Percentiles rank a stretch among this genome's conserved stretches.
Evolutionary conservation across 2,329 filamentous ascomycete genomes (phyloP).

Genomic region (Monosporascus sp.): DNA sequence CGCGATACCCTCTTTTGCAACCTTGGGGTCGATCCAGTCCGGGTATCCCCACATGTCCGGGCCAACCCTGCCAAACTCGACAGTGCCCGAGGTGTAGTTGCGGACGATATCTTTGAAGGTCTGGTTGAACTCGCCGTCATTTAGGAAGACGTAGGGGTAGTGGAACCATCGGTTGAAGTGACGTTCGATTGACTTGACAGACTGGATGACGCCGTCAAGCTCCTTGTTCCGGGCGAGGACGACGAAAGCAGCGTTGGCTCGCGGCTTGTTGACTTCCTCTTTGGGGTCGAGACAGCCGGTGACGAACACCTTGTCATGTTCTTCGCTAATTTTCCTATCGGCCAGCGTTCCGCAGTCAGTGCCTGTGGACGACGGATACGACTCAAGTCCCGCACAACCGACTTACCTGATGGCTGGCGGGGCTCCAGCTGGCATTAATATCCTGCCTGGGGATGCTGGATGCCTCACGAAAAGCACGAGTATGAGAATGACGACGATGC

Average conservation of each 20-base stretch:
- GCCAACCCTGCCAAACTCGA: slow-evolving; percentile 93
- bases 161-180: slow-evolving; percentile 99
- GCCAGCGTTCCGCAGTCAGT: not conserved
- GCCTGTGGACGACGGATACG: no score
- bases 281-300: slow-evolving; percentile 75
- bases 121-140: slow-evolving; percentile 94
- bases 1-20: slow-evolving; percentile 90
- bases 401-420: slow-evolving; percentile 84
- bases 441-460: slow-evolving; percentile 73
- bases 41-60: slow-evolving; percentile 92
- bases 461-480: slow-evolving; percentile 84
- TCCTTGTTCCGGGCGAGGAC: slow-evolving; percentile 95
- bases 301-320: slow-evolving; percentile 94
- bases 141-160: slow-evolving; percentile 97
- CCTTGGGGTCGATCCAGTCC: slow-evolving; percentile 90
- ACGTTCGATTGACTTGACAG: slow-evolving; percentile 93
- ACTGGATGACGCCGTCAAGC: slow-evolving; percentile 90
- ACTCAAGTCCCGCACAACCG: not conserved
- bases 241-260: slow-evolving; percentile 93
- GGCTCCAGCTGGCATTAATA: slow-evolving; percentile 81
- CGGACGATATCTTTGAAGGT: slow-evolving; percentile 82
- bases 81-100: slow-evolving; percentile 81
- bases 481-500: slow-evolving; percentile 86
- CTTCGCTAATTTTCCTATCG: slow-evolving; percentile 87
- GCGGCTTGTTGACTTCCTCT: slow-evolving; percentile 63